These are phyloP conservation scores for Aspergillus sp. DNA, from an alignment of 2,329 filamentous ascomycete genomes.

Conservation along the genomic window DNA sequence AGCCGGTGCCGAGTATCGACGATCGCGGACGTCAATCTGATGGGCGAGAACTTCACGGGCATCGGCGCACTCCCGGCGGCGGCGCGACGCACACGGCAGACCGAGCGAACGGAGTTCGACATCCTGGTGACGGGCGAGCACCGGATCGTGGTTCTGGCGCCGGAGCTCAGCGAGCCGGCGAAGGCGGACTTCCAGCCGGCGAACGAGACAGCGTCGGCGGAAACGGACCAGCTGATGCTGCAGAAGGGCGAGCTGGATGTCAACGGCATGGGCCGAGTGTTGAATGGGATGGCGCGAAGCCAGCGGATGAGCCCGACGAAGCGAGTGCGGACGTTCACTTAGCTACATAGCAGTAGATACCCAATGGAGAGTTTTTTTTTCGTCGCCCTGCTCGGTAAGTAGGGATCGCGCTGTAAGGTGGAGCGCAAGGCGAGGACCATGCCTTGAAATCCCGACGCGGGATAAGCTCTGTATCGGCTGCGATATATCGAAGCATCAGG, in stretches of 20 bases:
- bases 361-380: slow-evolving; percentile 1
- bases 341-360: slow-evolving; percentile 5
- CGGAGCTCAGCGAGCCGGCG: slow-evolving; percentile 19
- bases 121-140: slow-evolving; percentile 34
- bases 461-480: slow-evolving; percentile 45
- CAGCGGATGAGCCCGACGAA: slow-evolving; percentile 29
- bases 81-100: slow-evolving; percentile 13
- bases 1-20: slow-evolving; percentile 29
- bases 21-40: slow-evolving; percentile 30
- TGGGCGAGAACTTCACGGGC: slow-evolving; percentile 33
- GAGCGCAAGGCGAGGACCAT: slow-evolving; percentile 45
- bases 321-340: slow-evolving; percentile 27
- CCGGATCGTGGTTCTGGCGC: slow-evolving; percentile 30
- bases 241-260: slow-evolving; percentile 37
- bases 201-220: slow-evolving; percentile 12
- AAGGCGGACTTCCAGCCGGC: slow-evolving; percentile 5
- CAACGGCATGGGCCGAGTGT: slow-evolving; percentile 38
- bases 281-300: slow-evolving; percentile 34
- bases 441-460: slow-evolving; percentile 37
- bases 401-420: slow-evolving; percentile 46
- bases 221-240: slow-evolving; percentile 34
- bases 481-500: slow-evolving; percentile 45
- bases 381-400: too few relatives aligned
- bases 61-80: slow-evolving; percentile 28
- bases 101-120: slow-evolving; percentile 22